Percentiles rank a stretch among this genome's conserved stretches.
These are phyloP conservation scores for Ganoderma sinense DNA, from an alignment of 1,284 basidiomycete genomes.

Conservation along the genomic window DNA sequence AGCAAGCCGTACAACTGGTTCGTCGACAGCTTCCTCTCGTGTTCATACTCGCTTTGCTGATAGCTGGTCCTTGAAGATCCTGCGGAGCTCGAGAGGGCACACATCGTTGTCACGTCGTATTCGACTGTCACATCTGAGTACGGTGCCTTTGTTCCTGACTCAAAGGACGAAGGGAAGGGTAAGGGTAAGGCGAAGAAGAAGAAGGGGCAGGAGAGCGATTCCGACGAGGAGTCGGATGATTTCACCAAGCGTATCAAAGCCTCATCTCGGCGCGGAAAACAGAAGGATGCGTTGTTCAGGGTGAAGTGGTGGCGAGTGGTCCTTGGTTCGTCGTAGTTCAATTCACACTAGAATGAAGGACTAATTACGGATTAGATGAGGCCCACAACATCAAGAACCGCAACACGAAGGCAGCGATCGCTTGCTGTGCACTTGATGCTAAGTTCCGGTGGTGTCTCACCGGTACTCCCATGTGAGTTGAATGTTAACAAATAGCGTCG, in stretches of 20 bases:
- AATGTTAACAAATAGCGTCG: background rate
- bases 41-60: background rate
- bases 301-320: slow-evolving; percentile 89
- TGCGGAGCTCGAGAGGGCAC: slow-evolving; percentile 62
- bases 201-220: slow-evolving; percentile 43
- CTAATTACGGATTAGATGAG: slow-evolving; percentile 68
- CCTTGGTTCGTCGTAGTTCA: slow-evolving; percentile 60
- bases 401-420: slow-evolving; percentile 82
- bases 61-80: slow-evolving; percentile 55
- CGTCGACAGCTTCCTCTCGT: slow-evolving; percentile 21
- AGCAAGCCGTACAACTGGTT: slow-evolving; percentile 71
- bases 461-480: slow-evolving; percentile 84
- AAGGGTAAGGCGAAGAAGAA: slow-evolving; percentile 50
- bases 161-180: slow-evolving; percentile 55
- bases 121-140: slow-evolving; percentile 82
- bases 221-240: slow-evolving; percentile 43
- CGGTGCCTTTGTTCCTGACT: slow-evolving; percentile 51
- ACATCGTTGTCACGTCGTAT: slow-evolving; percentile 90
- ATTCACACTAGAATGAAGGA: background rate
- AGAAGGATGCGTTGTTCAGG: slow-evolving; percentile 77
- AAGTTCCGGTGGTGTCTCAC: slow-evolving; percentile 93
- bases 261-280: slow-evolving; percentile 48
- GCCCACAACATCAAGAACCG: slow-evolving; percentile 98
- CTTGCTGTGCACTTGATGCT: slow-evolving; percentile 80
- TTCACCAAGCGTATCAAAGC: slow-evolving; percentile 50